Evolutionary conservation across 176 grass and related monocot genomes (phyloP), one percentile per base, ranked within the genome.

Genomic region (Avena eriantha): DNA sequence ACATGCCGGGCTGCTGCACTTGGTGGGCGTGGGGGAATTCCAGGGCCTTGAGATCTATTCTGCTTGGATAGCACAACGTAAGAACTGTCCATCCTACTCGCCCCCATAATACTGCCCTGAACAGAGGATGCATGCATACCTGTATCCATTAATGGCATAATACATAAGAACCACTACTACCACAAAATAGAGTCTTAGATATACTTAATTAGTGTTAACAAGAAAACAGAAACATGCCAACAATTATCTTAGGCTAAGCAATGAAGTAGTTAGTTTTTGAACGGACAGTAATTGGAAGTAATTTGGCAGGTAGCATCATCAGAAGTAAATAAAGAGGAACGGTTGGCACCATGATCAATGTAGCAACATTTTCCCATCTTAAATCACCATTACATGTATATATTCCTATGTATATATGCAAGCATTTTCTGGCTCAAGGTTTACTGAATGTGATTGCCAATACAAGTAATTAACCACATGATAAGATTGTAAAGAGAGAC

Each of bases 21-120:
- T 36, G 87, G 84, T 80, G 89, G 83, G 22, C 87, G 89, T 48
- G 94, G 89, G 77, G 97, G 94, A 73, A 93, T 78, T 8, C 94
- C 89, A 72, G 85, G 84, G 84, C 82, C 80, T 16, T 85, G 89
- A 84, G 81, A 58, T 87, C 79, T 98, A 59, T 84, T 95, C 73
- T 96, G 93, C 85, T 86, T 83, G 55, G 93, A 89, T 67, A 98
- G 71, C 66, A 98, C 66, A 12, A 98, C 89, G 0, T 87, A 98
- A 33, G 96, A 98, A 34, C 94, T 88, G 69, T 98, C 96, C 93
- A 98, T 93, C 85, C 87, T 88, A 76, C 90, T 96, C 34, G 87
- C 81, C 29, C 92, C 94, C 88, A 98, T 95, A 33, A 91, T 88
- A 77, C 92, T 96, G 34, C 87, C 94, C 69, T 98, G 92, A 67